Evolutionary conservation across 208 protist species (phyloP).

Genomic region (Trypanosomatidae sp.): DNA sequence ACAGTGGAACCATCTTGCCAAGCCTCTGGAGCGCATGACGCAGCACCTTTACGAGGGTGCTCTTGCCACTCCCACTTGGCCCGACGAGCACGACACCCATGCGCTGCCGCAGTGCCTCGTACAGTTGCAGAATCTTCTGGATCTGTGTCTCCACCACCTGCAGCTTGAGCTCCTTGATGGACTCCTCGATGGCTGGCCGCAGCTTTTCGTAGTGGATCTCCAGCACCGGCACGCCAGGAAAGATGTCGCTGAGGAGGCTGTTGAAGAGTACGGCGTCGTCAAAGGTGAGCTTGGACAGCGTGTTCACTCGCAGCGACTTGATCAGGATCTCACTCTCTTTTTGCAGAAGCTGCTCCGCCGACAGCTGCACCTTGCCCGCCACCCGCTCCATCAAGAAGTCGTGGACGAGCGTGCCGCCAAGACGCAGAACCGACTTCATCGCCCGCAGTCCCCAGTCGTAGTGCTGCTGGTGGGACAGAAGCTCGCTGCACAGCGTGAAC

Average conservation of each 20-base stretch:
- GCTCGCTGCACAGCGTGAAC: constrained; percentile 94
- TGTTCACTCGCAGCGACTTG: constrained; percentile 97
- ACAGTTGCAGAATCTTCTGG: constrained; percentile 96
- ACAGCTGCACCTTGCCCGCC: constrained; percentile 56
- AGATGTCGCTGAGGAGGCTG: constrained; percentile 95
- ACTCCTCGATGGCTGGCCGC: constrained; percentile 87
- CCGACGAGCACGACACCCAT: constrained; percentile 98
- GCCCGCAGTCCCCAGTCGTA: constrained; percentile 99
- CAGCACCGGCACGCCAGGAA: constrained; percentile 85
- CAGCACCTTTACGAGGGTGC: constrained; percentile 93
- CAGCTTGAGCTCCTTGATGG: constrained; percentile 90
- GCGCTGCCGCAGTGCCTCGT: constrained; percentile 96
- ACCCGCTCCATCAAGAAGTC: constrained; percentile 86
- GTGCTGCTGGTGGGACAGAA: constrained; percentile 97
- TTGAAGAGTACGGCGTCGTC: constrained; percentile 95
- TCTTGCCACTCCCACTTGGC: constrained; percentile 97
- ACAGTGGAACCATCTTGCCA: constrained; percentile 81
- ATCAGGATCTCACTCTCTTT: constrained; percentile 96
- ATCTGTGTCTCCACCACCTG: constrained; percentile 89
- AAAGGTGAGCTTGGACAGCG: constrained; percentile 98
- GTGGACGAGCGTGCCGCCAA: constrained; percentile 91
- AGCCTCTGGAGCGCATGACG: constrained; percentile 85
- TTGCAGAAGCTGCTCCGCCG: constrained; percentile 63
- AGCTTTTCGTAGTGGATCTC: constrained; percentile 95
- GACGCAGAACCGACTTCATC: constrained; percentile 96